Percentiles rank a stretch among this genome's conserved stretches.
Conservation (phyloP, 495 filamentous ascomycete species). For the Podospora pseudopauciseta region DNA sequence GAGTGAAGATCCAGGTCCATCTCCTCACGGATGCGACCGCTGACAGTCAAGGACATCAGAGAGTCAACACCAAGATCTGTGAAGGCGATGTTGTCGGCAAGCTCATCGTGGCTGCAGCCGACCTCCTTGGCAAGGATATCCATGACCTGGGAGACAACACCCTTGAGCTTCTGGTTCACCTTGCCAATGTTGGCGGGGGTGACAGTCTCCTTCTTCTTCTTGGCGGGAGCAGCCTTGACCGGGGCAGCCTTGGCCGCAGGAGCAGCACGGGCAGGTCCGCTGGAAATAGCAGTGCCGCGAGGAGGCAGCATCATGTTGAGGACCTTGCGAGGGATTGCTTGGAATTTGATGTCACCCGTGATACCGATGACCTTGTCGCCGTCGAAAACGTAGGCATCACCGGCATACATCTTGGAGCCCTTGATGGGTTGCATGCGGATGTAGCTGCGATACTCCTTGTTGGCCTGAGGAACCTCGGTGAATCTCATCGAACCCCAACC, state of each 20-base stretch:
- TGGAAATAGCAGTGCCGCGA: constrained; percentile 42
- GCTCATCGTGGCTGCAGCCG: constrained; percentile 58
- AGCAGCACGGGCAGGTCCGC: constrained; percentile 31
- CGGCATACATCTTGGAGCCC: constrained; percentile 48
- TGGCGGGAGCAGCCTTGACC: constrained; percentile 36
- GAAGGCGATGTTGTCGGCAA: constrained; percentile 53
- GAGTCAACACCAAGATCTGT: constrained; percentile 60
- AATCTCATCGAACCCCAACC: constrained; percentile 76
- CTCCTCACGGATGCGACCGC: constrained; percentile 53
- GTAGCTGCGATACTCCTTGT: constrained; percentile 68
- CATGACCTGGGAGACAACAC: constrained; percentile 48
- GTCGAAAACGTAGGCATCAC: constrained; percentile 65
- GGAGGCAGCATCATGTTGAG: constrained; percentile 64
- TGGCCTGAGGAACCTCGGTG: constrained; percentile 57
- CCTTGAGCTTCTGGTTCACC: constrained; percentile 42
- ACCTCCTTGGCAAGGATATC: constrained; percentile 64
- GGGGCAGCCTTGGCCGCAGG: constrained; percentile 39
- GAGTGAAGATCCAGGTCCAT: constrained; percentile 55
- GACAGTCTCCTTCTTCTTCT: constrained; percentile 43
- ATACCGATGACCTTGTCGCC: constrained; percentile 57
- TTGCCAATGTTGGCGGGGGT: constrained; percentile 41
- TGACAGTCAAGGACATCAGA: constrained; percentile 54
- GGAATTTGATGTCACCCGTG: constrained; percentile 57
- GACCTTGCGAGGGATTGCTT: constrained; percentile 61
- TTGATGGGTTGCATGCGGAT: constrained; percentile 62